Percentiles rank a stretch among this genome's conserved stretches.
Conservation (phyloP, 2,329 filamentous ascomycete genomes). For the Pseudovirgaria hyperparasitica region DNA sequence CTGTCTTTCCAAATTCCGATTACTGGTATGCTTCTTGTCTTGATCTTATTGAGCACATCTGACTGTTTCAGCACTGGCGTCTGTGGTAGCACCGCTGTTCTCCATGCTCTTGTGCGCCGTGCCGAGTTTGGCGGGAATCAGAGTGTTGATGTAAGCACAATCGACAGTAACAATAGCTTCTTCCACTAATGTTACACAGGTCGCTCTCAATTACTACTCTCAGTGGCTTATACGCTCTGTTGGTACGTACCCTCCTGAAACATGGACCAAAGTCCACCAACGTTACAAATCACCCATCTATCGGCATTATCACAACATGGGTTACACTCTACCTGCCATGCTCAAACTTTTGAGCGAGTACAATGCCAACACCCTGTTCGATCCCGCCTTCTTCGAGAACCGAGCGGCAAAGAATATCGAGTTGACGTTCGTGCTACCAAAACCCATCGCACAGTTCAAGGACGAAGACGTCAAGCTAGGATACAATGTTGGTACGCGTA, state of each 20-base stretch:
- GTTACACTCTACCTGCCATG: conserved; percentile 16
- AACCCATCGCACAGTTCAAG: conserved; percentile 31
- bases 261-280: conserved; percentile 38
- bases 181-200: conserved; percentile 7
- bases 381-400: conserved; percentile 36
- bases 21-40: conserved; percentile 17
- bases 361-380: conserved; percentile 30
- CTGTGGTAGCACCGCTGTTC: conserved; percentile 26
- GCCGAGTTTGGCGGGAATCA: conserved; percentile 28
- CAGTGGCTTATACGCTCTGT: conserved; percentile 22
- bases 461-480: conserved; percentile 18
- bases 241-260: conserved; percentile 20
- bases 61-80: conserved; percentile 25
- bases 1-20: conserved; percentile 32
- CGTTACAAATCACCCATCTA: conserved; percentile 35
- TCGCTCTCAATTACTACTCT: conserved; percentile 24
- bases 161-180: not conserved
- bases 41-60: not conserved
- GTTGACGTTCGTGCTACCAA: conserved; percentile 26
- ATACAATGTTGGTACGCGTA: conserved; percentile 37
- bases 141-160: conserved; percentile 26
- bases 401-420: conserved; percentile 26
- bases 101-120: conserved; percentile 29
- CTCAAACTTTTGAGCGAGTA: conserved; percentile 1
- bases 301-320: conserved; percentile 39